Conservation (phyloP, 2,329 filamentous ascomycete species). For the Penicillium sp. region DNA sequence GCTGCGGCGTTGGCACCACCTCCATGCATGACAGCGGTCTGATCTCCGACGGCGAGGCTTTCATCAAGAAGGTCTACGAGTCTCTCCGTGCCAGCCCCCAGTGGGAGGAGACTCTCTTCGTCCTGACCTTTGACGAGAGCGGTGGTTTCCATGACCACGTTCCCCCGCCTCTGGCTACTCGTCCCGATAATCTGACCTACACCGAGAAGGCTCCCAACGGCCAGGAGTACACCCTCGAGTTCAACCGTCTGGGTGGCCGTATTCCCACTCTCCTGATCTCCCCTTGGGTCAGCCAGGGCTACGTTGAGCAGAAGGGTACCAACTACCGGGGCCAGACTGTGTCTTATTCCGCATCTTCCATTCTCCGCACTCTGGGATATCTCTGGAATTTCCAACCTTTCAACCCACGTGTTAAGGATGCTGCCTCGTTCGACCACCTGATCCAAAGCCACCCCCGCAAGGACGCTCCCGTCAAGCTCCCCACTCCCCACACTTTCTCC, state of each 20-base stretch:
- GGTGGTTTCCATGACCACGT: constrained; percentile 40
- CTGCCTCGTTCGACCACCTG: constrained; percentile 31
- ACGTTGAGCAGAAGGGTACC: constrained; percentile 28
- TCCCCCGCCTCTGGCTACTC: constrained; percentile 28
- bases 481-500: neutral
- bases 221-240: constrained; percentile 27
- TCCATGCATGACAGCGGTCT: constrained; percentile 35
- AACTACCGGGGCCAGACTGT: constrained; percentile 15
- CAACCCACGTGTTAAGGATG: constrained; percentile 24
- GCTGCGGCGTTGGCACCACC: constrained; percentile 37
- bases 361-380: constrained; percentile 28
- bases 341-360: constrained; percentile 27
- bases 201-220: constrained; percentile 29
- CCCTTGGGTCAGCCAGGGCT: constrained; percentile 27
- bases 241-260: constrained; percentile 28
- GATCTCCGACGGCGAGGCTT: constrained; percentile 34
- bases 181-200: constrained; percentile 33
- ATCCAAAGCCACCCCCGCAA: constrained; percentile 4
- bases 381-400: constrained; percentile 33
- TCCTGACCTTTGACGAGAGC: constrained; percentile 38
- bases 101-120: constrained; percentile 35
- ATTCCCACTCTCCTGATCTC: constrained; percentile 31
- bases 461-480: neutral
- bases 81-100: constrained; percentile 32
- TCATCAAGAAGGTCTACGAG: constrained; percentile 38